Evolutionary conservation across 106 monocot species (phyloP).

Genomic region (Acorus calamus): DNA sequence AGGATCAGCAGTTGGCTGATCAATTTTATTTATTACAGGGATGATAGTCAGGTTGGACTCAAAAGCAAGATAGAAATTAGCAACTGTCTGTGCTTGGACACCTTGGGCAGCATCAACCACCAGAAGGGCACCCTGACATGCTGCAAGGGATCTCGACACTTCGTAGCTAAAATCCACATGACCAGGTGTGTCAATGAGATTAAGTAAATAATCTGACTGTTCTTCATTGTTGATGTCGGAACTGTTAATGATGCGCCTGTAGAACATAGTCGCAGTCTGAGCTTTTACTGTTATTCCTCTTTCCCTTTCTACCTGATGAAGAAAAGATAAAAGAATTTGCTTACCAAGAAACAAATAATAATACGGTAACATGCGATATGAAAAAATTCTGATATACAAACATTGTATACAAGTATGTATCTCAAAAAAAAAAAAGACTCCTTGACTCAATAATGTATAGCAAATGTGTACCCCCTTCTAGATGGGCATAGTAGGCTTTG

Average conservation of each 20-base stretch:
- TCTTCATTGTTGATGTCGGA: conserved; percentile 4
- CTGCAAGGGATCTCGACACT: conserved; percentile 94
- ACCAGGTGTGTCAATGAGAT: conserved; percentile 94
- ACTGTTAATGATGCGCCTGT: conserved; percentile 26
- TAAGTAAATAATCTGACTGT: conserved; percentile 46
- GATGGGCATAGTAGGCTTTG: no score
- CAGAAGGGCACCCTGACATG: conserved; percentile 94
- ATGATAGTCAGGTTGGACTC: conserved; percentile 83
- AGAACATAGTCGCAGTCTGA: conserved; percentile 97
- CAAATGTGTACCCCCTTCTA: no score
- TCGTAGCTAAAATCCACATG: conserved; percentile 99
- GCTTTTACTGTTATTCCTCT: conserved; percentile 98
- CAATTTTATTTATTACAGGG: conserved; percentile 98
- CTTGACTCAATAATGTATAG: no score
- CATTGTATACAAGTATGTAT: no score
- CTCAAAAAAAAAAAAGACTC: no score
- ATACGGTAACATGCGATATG: no score
- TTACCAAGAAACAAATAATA: no score
- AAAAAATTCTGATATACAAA: no score
- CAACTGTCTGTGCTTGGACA: conserved; percentile 98
- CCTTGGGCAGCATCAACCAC: conserved; percentile 99
- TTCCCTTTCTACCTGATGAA: conserved; percentile 86
- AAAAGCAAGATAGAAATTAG: conserved; percentile 94
- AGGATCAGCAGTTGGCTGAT: conserved; percentile 95
- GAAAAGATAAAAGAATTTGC: background rate